Base-by-base conservation (phyloP, 23 red algal species). In the Rhodosorus marinus region DNA sequence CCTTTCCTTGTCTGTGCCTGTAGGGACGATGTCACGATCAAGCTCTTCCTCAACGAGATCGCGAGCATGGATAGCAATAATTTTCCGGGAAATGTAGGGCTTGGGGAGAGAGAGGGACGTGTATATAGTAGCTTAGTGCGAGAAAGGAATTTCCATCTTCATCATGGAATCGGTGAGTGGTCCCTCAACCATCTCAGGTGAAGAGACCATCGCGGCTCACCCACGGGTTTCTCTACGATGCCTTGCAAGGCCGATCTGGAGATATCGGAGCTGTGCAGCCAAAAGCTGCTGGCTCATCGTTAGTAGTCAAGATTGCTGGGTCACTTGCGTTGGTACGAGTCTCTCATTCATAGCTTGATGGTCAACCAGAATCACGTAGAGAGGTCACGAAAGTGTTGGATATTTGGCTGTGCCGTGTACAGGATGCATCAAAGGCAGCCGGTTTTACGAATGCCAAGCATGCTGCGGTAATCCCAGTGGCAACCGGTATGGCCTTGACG, bases 111-210 rank as follows among this genome's bases (percentile, higher is more conserved):
- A 34, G 68, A 74, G 43, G 68, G 55, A 8, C 55, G 68, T 33
- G 11, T 74, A 1, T 74, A 49, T 31, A 74, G 68, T 19, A 8
- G 8, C 15, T 26, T 74, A 8, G 68, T 74, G 8, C 51, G 68
- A 4, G 68, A 48, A 27, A 26, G 68, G 28, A 46, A 74, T 21
- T 74, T 28, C 31, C 34, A 58, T 34, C 22, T 74, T 3, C 55
- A 43, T 30, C 68, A 74, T 58, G 68, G 68, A 2, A 74, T 74
- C 2, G 68, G 68, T n/a, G n/a, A n/a, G n/a, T n/a, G n/a, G n/a
- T n/a, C n/a, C n/a, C n/a, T n/a, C n/a, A n/a, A n/a, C n/a, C n/a
- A n/a, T n/a, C n/a, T n/a, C n/a, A n/a, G n/a, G n/a, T n/a, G n/a
- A n/a, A n/a, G n/a, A n/a, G n/a, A n/a, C n/a, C n/a, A n/a, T n/a